phyloP scores from a whole-genome alignment of 1,139 yeast genomes.

The Sugiyamaella xylanicola region DNA sequence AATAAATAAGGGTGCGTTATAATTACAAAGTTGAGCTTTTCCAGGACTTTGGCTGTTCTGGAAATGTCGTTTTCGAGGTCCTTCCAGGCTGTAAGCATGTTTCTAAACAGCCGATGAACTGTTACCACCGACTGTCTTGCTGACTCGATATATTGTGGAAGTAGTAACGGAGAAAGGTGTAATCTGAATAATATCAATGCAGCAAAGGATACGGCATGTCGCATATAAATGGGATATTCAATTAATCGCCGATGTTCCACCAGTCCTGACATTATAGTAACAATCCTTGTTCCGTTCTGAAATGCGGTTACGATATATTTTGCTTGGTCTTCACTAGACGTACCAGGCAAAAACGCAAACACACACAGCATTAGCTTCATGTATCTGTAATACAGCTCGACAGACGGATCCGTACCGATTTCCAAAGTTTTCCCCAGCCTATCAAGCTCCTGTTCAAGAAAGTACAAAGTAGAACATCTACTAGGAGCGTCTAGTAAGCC shows the following conservation, averaged over 20 bases:
- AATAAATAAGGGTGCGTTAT: slow-evolving; percentile 87
- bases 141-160: slow-evolving; percentile 79
- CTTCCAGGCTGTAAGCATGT: slow-evolving; percentile 89
- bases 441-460: slow-evolving; percentile 77
- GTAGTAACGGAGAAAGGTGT: slow-evolving; percentile 74
- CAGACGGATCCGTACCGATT: slow-evolving; percentile 48
- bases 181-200: slow-evolving; percentile 78
- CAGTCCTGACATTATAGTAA: slow-evolving; percentile 74
- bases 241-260: slow-evolving; percentile 68
- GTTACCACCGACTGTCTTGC: slow-evolving; percentile 94
- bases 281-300: slow-evolving; percentile 75
- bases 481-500: slow-evolving; percentile 85
- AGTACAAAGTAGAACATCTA: slow-evolving; percentile 75
- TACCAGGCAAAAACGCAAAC: slow-evolving; percentile 88
- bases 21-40: slow-evolving; percentile 81
- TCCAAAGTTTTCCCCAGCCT: slow-evolving; percentile 64
- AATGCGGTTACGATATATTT: slow-evolving; percentile 83
- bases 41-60: slow-evolving; percentile 90
- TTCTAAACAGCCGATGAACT: slow-evolving; percentile 82
- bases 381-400: slow-evolving; percentile 80
- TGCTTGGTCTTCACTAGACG: slow-evolving; percentile 86
- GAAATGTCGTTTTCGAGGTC: slow-evolving; percentile 88
- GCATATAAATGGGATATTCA: slow-evolving; percentile 82
- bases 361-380: slow-evolving; percentile 81
- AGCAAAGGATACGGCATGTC: slow-evolving; percentile 83